Evolutionary conservation across 805 yeast genomes (phyloP).

Genomic region (Nakazawaea holstii): DNA sequence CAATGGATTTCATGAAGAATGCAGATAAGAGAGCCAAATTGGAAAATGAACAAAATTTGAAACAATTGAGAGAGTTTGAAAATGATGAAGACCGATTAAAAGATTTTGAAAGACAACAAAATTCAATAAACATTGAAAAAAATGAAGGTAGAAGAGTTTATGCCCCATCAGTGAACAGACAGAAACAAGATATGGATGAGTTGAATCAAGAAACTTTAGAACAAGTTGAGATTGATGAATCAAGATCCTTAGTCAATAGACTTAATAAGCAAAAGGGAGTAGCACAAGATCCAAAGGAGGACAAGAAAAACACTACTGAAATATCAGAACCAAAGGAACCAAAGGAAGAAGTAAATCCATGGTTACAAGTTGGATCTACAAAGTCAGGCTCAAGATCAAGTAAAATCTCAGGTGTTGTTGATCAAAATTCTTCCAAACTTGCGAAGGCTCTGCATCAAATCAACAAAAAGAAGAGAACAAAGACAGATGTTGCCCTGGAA

Average conservation of each 20-base stretch:
- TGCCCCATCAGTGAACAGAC: constrained; percentile 53
- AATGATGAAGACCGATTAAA: constrained; percentile 37
- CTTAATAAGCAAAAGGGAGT: constrained; percentile 17
- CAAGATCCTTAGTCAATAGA: constrained; percentile 38
- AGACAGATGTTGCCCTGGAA: constrained; percentile 25
- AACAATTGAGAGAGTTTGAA: constrained; percentile 42
- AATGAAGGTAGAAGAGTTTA: constrained; percentile 81
- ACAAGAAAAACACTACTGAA: constrained; percentile 4
- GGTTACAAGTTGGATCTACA: constrained; percentile 31
- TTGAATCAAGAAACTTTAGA: constrained; percentile 29
- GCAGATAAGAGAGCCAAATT: constrained; percentile 70
- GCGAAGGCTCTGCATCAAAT: constrained; percentile 44
- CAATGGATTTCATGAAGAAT: constrained; percentile 92
- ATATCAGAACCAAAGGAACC: constrained; percentile 17
- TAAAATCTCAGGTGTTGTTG: constrained; percentile 39
- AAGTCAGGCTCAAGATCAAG: constrained; percentile 30
- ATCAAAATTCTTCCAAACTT: constrained; percentile 41
- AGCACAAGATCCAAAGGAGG: constrained; percentile 15
- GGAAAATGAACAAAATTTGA: constrained; percentile 51
- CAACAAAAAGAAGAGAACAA: constrained; percentile 31
- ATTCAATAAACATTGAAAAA: constrained; percentile 41
- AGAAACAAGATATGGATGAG: constrained; percentile 30
- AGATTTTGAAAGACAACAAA: constrained; percentile 27
- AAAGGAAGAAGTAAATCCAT: constrained; percentile 39
- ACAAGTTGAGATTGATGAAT: constrained; percentile 47